Base-by-base conservation (phyloP, 106 monocot genomes). In the Dendrobium chrysotoxum region DNA sequence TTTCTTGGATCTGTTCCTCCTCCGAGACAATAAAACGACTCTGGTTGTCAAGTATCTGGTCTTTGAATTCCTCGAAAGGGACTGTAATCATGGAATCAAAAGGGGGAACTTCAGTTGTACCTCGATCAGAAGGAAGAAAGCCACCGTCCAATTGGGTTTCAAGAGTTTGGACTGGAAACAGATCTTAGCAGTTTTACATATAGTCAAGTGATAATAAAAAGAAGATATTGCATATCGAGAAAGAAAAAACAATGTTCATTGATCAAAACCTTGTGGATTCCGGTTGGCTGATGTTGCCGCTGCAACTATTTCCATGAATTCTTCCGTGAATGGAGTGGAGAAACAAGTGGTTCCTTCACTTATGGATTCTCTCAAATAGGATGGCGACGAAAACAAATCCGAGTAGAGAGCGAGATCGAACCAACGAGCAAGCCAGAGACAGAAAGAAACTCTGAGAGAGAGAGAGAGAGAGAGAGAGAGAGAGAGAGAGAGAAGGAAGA, bases 401-500 rank as follows among this genome's bases (percentile, higher is more conserved):
- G 58, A 20, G 58, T 21, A 18, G 18, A 54, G 25, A 64, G 64
- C 25, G 10, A 8, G 9, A 64, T 23, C 23, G 23, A 25, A 5
- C 23, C 1, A 25, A 23, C 23, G 58, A 79, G 23, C 9, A 20
- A 30, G 40, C 77, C 0, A 13, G 21, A 5, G 30, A 21, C 35
- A 70, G 44, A n/a, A 11, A 23, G 30, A n/a, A 47, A 21, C 1
- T 44, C 4, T 47, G 79, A 64, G 74, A 21, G 8, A 72, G 53
- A 67, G 77, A 50, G 15, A n/a, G 54, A 73, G 31, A 44, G 7
- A 47, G 53, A 40, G 78, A 58, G 55, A 53, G 68, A 85, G 79
- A 81, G 81, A 82, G 64, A 58, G 82, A 77, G 84, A 78, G 61
- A 78, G 73, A 65, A 74, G 44, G 75, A 82, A 65, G 67, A 46